phyloP scores from a whole-genome alignment of 2,329 filamentous ascomycete genomes.

The Calcarisporium arbuscula region DNA sequence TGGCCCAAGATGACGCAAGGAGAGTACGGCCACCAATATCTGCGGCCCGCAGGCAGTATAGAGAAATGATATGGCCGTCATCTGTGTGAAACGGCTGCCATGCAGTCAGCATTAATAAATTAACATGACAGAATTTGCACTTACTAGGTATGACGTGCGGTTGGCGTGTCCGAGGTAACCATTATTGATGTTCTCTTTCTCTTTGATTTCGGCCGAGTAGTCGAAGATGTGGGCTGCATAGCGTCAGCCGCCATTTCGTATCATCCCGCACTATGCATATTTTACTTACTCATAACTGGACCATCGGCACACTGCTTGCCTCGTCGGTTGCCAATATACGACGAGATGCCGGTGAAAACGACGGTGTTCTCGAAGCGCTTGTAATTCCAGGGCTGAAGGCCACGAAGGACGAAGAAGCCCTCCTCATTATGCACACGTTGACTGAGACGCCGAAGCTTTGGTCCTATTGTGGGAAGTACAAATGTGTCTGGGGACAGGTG shows the following conservation, averaged over 20 bases:
- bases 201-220: too few species aligned
- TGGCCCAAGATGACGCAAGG: constrained; percentile 48
- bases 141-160: too few species aligned
- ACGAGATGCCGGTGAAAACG: constrained; percentile 52
- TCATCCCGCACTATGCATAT: too few species aligned
- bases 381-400: constrained; percentile 45
- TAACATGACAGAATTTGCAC: too few species aligned
- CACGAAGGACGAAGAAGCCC: constrained; percentile 55
- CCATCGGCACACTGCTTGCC: constrained; percentile 42
- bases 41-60: constrained; percentile 48
- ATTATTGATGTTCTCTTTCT: too few species aligned
- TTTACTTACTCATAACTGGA: background rate
- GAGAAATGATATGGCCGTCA: constrained; percentile 48
- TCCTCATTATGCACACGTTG: constrained; percentile 47
- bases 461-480: background rate
- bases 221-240: too few species aligned
- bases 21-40: constrained; percentile 48
- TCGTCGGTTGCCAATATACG: constrained; percentile 48
- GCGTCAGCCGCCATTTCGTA: constrained; percentile 28
- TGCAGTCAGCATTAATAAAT: too few species aligned
- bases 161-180: too few species aligned
- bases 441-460: constrained; percentile 43
- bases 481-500: too few species aligned
- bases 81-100: constrained; percentile 59
- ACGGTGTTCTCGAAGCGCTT: constrained; percentile 49